Percentiles rank a stretch among this genome's conserved stretches.
Evolutionary conservation across 1,284 basidiomycete species (phyloP).

Genomic region (Pisolithus thermaeus): DNA sequence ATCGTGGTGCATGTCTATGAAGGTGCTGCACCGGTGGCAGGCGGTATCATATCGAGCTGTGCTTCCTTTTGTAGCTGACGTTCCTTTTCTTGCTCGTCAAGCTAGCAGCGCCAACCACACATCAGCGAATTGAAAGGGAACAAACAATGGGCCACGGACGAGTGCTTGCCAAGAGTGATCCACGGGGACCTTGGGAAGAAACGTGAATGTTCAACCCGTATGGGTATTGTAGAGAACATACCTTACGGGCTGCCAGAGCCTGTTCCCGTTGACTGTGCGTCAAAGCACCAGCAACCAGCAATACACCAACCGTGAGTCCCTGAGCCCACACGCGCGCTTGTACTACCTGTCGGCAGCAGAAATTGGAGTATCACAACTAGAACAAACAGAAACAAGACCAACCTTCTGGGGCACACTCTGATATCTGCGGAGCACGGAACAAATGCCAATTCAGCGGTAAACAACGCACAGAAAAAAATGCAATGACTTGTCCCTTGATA

Average conservation of each 20-base stretch:
- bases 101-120: slow-evolving; percentile 5
- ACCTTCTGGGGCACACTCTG: slow-evolving; percentile 56
- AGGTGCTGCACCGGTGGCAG: neutral
- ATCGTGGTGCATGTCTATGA: neutral
- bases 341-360: slow-evolving; percentile 59
- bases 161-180: slow-evolving; percentile 27
- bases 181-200: slow-evolving; percentile 5
- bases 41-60: neutral
- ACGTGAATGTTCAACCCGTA: slow-evolving; percentile 2
- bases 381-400: neutral
- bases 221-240: slow-evolving; percentile 6
- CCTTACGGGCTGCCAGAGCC: slow-evolving; percentile 23
- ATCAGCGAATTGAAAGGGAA: neutral
- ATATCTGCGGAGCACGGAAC: slow-evolving; percentile 28
- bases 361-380: slow-evolving; percentile 33
- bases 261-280: slow-evolving; percentile 42
- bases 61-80: slow-evolving; percentile 15
- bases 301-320: slow-evolving; percentile 71
- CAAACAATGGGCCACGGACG: slow-evolving; percentile 11
- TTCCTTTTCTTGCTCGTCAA: slow-evolving; percentile 26
- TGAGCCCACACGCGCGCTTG: slow-evolving; percentile 94
- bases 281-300: slow-evolving; percentile 69
- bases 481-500: slow-evolving; percentile 61
- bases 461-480: slow-evolving; percentile 1
- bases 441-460: neutral